These are phyloP conservation scores for Handroanthus guayacan DNA, from an alignment of 257 asterid species.

Conservation along the genomic window DNA sequence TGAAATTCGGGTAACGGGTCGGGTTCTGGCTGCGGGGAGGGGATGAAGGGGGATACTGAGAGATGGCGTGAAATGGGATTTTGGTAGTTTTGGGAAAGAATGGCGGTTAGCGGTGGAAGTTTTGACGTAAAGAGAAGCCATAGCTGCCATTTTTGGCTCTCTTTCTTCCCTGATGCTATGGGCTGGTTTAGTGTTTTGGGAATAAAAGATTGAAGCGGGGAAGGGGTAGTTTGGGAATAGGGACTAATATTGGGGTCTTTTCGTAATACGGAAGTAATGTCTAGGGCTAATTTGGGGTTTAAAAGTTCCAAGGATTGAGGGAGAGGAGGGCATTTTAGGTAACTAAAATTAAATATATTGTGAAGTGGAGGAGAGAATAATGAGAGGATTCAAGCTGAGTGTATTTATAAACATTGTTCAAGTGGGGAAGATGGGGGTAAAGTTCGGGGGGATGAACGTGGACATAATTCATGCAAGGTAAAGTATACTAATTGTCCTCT, in stretches of 20 bases:
- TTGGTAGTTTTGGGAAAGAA: conserved; percentile 45
- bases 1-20: conserved; percentile 46
- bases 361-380: background rate
- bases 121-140: conserved; percentile 74
- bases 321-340: conserved; percentile 32
- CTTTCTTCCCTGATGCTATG: conserved; percentile 9
- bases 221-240: conserved; percentile 8
- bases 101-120: conserved; percentile 36
- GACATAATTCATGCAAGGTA: conserved; percentile 44
- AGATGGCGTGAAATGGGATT: conserved; percentile 46
- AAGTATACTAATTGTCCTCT: conserved; percentile 30
- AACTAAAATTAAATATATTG: background rate
- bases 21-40: conserved; percentile 38
- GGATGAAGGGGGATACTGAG: conserved; percentile 37
- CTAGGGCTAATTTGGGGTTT: conserved; percentile 6
- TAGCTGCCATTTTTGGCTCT: conserved; percentile 58
- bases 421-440: background rate
- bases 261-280: background rate
- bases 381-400: conserved; percentile 34
- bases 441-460: conserved; percentile 63
- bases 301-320: background rate
- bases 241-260: background rate
- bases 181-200: too few species aligned
- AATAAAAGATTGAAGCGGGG: too few species aligned
- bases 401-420: conserved; percentile 34